These are phyloP conservation scores for Suillus occidentalis DNA, from an alignment of 768 basidiomycete genomes.

Conservation along the genomic window DNA sequence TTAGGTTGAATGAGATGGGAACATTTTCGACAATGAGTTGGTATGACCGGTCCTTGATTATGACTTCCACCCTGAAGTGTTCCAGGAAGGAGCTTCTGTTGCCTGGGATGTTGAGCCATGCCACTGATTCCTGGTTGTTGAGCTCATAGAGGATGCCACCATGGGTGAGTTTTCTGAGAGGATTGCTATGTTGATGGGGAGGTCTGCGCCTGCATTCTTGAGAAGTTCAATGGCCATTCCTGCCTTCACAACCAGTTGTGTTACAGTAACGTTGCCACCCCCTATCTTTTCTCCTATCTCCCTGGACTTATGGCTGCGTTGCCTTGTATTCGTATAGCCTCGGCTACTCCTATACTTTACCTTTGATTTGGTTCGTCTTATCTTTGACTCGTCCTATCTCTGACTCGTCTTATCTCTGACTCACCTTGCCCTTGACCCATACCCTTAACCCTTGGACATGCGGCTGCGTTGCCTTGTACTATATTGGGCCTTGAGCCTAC, in stretches of 20 bases:
- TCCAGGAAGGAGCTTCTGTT: constrained; percentile 10
- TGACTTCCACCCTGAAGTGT: background rate
- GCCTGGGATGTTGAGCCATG: constrained; percentile 16
- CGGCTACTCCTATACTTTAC: too few species aligned
- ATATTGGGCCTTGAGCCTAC: too few species aligned
- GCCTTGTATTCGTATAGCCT: too few species aligned
- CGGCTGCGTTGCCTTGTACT: too few species aligned
- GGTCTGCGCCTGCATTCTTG: background rate
- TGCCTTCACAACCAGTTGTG: background rate
- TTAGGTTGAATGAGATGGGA: constrained; percentile 17
- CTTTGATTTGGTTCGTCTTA: too few species aligned
- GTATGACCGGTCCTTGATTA: constrained; percentile 5
- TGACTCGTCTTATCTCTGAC: too few species aligned
- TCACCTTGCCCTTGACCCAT: too few species aligned
- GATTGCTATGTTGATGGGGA: background rate
- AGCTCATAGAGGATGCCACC: constrained; percentile 20
- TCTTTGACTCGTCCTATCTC: too few species aligned
- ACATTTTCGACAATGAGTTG: constrained; percentile 22
- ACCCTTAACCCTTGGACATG: too few species aligned
- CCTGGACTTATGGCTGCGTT: too few species aligned
- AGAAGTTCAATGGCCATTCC: background rate
- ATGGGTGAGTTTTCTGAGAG: constrained; percentile 4
- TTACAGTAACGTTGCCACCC: too few species aligned
- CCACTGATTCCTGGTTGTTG: constrained; percentile 7
- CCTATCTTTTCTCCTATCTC: too few species aligned